A percentile compares a stretch with the other conserved stretches of the same genome.
Conservation (phyloP, 2,329 filamentous ascomycete genomes). For the Elsinoe batatas region DNA sequence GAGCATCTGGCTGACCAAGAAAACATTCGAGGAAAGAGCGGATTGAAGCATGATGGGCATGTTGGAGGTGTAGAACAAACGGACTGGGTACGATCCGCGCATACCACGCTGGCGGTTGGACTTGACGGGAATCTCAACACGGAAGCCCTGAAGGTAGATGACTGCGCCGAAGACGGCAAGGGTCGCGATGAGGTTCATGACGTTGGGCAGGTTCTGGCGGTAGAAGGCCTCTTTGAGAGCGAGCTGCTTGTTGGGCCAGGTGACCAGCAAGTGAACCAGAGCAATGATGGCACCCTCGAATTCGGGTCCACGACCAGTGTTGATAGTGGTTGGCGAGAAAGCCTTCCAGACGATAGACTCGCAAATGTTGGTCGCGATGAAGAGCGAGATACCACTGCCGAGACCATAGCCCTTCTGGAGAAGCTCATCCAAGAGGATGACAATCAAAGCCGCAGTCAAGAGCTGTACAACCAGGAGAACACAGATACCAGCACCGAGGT, state of each 20-base stretch:
- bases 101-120: slow-evolving; percentile 97
- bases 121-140: slow-evolving; percentile 99
- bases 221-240: slow-evolving; percentile 98
- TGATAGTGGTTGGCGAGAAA: slow-evolving; percentile 97
- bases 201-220: slow-evolving; percentile 97
- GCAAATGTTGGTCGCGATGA: slow-evolving; percentile 99
- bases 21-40: slow-evolving; percentile 95
- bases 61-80: slow-evolving; percentile 99
- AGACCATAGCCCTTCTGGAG: slow-evolving; percentile 99
- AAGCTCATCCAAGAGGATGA: slow-evolving; percentile 97
- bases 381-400: slow-evolving; percentile 95
- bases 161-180: slow-evolving; percentile 90
- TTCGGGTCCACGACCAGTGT: slow-evolving; percentile 96
- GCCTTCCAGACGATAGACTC: slow-evolving; percentile 99
- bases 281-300: slow-evolving; percentile 98
- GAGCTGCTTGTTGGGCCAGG: slow-evolving; percentile 98
- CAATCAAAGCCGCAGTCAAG: slow-evolving; percentile 92
- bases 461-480: slow-evolving; percentile 97
- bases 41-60: slow-evolving; percentile 99
- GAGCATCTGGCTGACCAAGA: slow-evolving; percentile 98
- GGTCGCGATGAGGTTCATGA: slow-evolving; percentile 96
- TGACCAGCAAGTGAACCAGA: slow-evolving; percentile 93
- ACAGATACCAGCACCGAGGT: slow-evolving; percentile 95
- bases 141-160: slow-evolving; percentile 81
- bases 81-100: slow-evolving; percentile 94